These are phyloP conservation scores for Hymenoscyphus linearis DNA, from an alignment of 2,329 filamentous ascomycete genomes.

Conservation along the genomic window DNA sequence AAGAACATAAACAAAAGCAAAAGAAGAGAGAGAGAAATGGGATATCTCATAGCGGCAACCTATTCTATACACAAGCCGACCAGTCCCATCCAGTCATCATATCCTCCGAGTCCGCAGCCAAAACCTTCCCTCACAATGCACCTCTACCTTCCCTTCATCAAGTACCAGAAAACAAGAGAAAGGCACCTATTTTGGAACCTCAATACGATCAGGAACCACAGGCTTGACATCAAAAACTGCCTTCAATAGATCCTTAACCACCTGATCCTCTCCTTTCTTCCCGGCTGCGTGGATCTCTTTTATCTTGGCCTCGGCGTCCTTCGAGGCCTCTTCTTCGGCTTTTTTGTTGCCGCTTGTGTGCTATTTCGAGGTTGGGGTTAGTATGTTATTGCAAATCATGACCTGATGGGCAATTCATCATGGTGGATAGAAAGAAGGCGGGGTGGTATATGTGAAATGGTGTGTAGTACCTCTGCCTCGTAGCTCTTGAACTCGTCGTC, in stretches of 20 bases:
- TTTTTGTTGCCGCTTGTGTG: conserved; percentile 88
- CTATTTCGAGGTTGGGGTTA: conserved; percentile 40
- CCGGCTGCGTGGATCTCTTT: conserved; percentile 77
- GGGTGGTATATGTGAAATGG: background rate
- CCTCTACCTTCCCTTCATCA: background rate
- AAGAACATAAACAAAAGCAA: too few species aligned
- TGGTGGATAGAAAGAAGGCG: background rate
- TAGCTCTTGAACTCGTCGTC: conserved; percentile 95
- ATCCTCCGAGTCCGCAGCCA: conserved; percentile 1
- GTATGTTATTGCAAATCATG: too few species aligned
- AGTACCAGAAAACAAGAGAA: background rate
- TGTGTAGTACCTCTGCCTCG: conserved; percentile 57
- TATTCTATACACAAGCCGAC: conserved; percentile 26
- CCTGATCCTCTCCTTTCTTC: conserved; percentile 70
- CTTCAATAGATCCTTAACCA: conserved; percentile 75
- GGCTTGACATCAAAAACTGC: conserved; percentile 84
- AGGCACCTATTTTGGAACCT: conserved; percentile 27
- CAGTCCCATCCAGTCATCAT: background rate
- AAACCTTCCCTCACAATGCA: background rate
- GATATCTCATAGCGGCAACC: conserved; percentile 23
- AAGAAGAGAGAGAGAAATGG: background rate
- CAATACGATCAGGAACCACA: conserved; percentile 45
- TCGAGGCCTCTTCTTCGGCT: conserved; percentile 72
- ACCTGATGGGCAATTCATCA: background rate
- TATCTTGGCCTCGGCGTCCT: conserved; percentile 76